phyloP scores from a whole-genome alignment of 2,329 filamentous ascomycete species.

The Ascochyta fabae region DNA sequence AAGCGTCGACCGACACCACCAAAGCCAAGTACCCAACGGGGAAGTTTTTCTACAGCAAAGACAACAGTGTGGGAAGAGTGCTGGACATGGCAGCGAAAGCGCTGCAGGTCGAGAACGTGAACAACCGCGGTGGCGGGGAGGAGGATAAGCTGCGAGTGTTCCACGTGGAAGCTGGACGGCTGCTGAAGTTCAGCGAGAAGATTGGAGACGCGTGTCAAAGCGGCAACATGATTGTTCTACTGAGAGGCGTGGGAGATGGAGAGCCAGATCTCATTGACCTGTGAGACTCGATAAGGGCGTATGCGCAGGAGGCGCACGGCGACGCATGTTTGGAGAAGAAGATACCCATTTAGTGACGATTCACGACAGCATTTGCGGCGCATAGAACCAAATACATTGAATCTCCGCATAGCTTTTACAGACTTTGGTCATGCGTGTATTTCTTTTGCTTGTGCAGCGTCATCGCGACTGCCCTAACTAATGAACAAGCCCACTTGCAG shows the following conservation, averaged over 20 bases:
- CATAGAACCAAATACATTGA: not conserved
- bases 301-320: not conserved
- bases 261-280: conserved; percentile 71
- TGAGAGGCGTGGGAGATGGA: conserved; percentile 85
- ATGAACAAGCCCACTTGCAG: not conserved
- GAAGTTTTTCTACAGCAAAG: conserved; percentile 60
- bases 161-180: conserved; percentile 85
- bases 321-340: conserved; percentile 7
- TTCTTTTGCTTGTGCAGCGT: too few relatives aligned
- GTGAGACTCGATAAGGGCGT: conserved; percentile 16
- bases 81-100: conserved; percentile 78
- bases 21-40: conserved; percentile 78
- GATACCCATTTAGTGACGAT: conserved; percentile 20
- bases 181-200: conserved; percentile 89
- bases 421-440: too few relatives aligned
- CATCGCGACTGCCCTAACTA: not conserved
- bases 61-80: conserved; percentile 89
- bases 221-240: conserved; percentile 87
- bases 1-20: conserved; percentile 86
- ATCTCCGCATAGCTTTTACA: not conserved
- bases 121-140: conserved; percentile 78
- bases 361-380: not conserved
- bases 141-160: conserved; percentile 85
- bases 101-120: conserved; percentile 81
- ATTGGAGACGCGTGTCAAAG: conserved; percentile 74